These are phyloP conservation scores for Solanum acaule DNA, from an alignment of 257 asterid genomes.

Conservation along the genomic window DNA sequence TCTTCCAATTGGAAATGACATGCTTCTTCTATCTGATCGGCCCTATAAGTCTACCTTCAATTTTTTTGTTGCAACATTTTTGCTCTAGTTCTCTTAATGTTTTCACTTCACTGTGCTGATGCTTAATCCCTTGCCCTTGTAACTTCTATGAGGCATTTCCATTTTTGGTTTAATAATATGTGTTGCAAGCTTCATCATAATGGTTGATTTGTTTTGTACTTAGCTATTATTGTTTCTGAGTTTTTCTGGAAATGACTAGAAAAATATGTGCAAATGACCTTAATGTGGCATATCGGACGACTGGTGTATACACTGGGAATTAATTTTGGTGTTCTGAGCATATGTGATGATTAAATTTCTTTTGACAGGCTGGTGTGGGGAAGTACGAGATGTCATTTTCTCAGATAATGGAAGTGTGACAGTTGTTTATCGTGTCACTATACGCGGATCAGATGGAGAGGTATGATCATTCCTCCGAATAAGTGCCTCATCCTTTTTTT, in stretches of 20 bases:
- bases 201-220: not conserved
- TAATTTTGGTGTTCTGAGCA: not conserved
- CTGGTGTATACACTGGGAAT: not conserved
- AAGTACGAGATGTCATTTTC: slow-evolving; percentile 83
- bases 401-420: slow-evolving; percentile 87
- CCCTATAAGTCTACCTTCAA: not conserved
- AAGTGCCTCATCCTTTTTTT: not conserved
- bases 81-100: not conserved
- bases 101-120: not conserved
- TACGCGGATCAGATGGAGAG: slow-evolving; percentile 96
- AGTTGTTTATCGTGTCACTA: slow-evolving; percentile 89
- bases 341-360: not conserved
- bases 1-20: not conserved
- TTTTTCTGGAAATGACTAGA: not conserved
- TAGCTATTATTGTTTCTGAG: not conserved
- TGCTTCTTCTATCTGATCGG: not conserved
- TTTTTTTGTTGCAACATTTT: not conserved
- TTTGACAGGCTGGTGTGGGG: slow-evolving; percentile 94
- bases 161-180: not conserved
- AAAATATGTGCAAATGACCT: not conserved
- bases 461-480: slow-evolving; percentile 24
- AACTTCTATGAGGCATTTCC: not conserved
- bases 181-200: not conserved
- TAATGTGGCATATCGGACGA: not conserved
- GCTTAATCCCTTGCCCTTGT: not conserved